phyloP scores from a whole-genome alignment of 116 monocot species.

The Trichopus zeylanicus region DNA sequence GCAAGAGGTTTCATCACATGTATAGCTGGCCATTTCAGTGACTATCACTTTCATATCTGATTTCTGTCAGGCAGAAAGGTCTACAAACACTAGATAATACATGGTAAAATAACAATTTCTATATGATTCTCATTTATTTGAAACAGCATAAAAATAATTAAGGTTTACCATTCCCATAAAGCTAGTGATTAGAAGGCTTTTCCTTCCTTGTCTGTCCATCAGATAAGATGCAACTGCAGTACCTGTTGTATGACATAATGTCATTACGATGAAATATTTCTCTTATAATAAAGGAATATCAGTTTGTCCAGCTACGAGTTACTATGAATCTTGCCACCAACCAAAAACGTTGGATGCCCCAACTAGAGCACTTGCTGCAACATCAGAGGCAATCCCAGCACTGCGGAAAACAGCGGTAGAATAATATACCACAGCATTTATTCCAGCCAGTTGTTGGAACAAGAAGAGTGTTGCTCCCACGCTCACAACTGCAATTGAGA shows the following conservation, averaged over 20 bases:
- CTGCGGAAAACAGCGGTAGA: conserved; percentile 89
- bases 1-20: no score
- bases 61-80: no score
- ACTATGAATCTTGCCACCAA: conserved; percentile 27
- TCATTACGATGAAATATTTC: neutral
- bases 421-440: conserved; percentile 98
- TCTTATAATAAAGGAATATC: no score
- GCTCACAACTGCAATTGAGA: conserved; percentile 67
- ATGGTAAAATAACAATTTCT: no score
- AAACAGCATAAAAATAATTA: no score
- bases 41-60: no score
- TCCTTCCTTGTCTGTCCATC: conserved; percentile 97
- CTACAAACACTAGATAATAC: no score
- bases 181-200: conserved; percentile 83
- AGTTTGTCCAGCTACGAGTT: no score
- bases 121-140: no score
- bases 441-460: conserved; percentile 94
- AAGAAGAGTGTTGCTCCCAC: conserved; percentile 93
- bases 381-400: conserved; percentile 95
- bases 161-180: conserved; percentile 99
- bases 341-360: conserved; percentile 97
- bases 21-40: no score
- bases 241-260: conserved; percentile 33
- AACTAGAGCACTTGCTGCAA: conserved; percentile 96
- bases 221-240: conserved; percentile 80